These are phyloP conservation scores for Lichtheimia corymbifera DNA, from an alignment of 371 early-diverging fungal species.

Conservation along the genomic window DNA sequence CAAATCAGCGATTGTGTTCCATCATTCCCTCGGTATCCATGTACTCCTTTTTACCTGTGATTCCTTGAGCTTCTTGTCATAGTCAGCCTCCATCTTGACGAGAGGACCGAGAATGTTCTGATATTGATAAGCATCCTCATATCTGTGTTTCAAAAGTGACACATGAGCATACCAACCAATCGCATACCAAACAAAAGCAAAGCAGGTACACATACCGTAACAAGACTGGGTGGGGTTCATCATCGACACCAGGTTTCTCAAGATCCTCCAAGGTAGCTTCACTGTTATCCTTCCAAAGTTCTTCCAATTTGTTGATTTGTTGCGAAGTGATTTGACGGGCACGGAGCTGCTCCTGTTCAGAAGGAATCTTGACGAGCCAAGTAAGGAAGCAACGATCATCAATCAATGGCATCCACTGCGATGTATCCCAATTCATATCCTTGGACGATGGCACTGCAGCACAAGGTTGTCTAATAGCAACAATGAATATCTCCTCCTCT, in stretches of 20 bases:
- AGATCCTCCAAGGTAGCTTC: conserved; percentile 83
- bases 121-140: conserved; percentile 97
- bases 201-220: conserved; percentile 50
- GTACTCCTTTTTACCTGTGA: conserved; percentile 63
- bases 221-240: conserved; percentile 83
- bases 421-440: conserved; percentile 95
- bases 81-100: conserved; percentile 96
- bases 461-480: conserved; percentile 79
- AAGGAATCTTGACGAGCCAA: conserved; percentile 94
- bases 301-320: conserved; percentile 90
- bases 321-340: conserved; percentile 82
- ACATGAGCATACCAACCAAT: conserved; percentile 1
- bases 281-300: conserved; percentile 86
- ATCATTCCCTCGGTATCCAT: background rate
- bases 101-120: conserved; percentile 95
- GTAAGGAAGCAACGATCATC: conserved; percentile 91
- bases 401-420: conserved; percentile 96
- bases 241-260: conserved; percentile 82
- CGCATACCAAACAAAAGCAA: background rate
- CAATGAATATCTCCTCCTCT: background rate
- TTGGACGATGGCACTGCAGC: conserved; percentile 87
- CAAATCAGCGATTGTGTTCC: background rate
- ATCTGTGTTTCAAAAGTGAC: conserved; percentile 46
- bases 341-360: conserved; percentile 84
- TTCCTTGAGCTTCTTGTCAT: conserved; percentile 94